Evolutionary conservation across 371 early-diverging fungal genomes (phyloP), one percentile per base, ranked within the genome.

Genomic region (Nematocida minor): DNA sequence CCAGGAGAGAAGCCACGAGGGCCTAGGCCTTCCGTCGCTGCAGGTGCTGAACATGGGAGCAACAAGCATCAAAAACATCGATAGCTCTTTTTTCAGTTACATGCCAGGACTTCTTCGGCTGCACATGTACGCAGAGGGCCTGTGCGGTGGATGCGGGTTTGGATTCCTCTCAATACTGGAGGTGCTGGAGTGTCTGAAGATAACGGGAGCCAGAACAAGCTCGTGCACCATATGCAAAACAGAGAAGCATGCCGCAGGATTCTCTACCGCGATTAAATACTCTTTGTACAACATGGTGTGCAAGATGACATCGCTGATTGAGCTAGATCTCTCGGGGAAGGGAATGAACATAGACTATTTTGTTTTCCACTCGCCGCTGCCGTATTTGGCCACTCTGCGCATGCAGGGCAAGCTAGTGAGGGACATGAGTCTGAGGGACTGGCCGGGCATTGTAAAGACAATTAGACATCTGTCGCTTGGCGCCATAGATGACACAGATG

Each of bases 341-440:
- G 36, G 31, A 36, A 74, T 74, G 77, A 74, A 60, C 55, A 74
- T 74, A 25, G 77, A 74, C 55, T 74, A 74, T 55, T 74, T 74
- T 54, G 36, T 74, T 20, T 74, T 74, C 46, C 54, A 60, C 20
- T n/a, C 66, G 0, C 77, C 77, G 1, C 41, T 74, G 6, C 64
- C 77, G 27, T 14, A 64, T 31, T 40, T 74, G 60, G 53, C 6
- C 16, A 31, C 32, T 9, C 44, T 74, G 27, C 63, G 77, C 14
- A 62, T 74, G 47, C 77, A 74, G 48, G 77, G 77, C 18, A 36
- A 47, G 55, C 55, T 74, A 3, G 60, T 74, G 38, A 49, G 77
- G 31, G 77, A 74, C 36, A 74, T 74, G 77, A 74, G 77, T 47
- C 51, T 74, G 40, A 14, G 77, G 34, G 77, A 74, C 64, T 74